phyloP scores from a whole-genome alignment of 495 filamentous ascomycete species.

The Aspergillus kassunensis region DNA sequence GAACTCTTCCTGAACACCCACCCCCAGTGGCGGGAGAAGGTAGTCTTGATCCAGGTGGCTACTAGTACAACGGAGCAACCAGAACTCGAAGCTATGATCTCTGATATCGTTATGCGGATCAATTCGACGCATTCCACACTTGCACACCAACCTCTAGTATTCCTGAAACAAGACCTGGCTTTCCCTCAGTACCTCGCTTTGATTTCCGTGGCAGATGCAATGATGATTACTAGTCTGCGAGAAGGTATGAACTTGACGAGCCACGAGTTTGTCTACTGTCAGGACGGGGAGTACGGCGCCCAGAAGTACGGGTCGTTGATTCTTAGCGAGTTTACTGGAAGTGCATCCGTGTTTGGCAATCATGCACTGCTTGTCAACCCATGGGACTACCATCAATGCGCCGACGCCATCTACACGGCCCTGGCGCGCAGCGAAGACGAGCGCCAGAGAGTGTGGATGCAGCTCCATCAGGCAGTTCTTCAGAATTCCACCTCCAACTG shows the following conservation, averaged over 20 bases:
- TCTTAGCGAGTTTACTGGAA: slow-evolving; percentile 89
- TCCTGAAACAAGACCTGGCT: slow-evolving; percentile 87
- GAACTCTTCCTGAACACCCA: slow-evolving; percentile 92
- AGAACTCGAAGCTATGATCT: slow-evolving; percentile 80
- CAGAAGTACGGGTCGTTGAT: slow-evolving; percentile 86
- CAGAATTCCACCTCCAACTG: slow-evolving; percentile 79
- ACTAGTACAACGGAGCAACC: slow-evolving; percentile 81
- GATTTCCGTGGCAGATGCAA: slow-evolving; percentile 77
- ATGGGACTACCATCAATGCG: slow-evolving; percentile 85
- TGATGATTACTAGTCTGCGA: slow-evolving; percentile 89
- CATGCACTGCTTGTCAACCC: slow-evolving; percentile 78
- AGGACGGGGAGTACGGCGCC: slow-evolving; percentile 71
- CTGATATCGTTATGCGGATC: slow-evolving; percentile 88
- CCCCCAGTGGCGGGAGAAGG: slow-evolving; percentile 78
- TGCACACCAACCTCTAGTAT: slow-evolving; percentile 86
- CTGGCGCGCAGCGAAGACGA: slow-evolving; percentile 71
- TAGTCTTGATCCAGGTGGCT: slow-evolving; percentile 88
- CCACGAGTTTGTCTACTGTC: slow-evolving; percentile 89
- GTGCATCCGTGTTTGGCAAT: slow-evolving; percentile 74
- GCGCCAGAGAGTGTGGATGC: slow-evolving; percentile 67
- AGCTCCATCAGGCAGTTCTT: slow-evolving; percentile 69
- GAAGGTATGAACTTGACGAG: slow-evolving; percentile 95
- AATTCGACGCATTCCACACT: slow-evolving; percentile 85
- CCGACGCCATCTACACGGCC: slow-evolving; percentile 74
- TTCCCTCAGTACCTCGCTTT: slow-evolving; percentile 88